A percentile compares a stretch with the other conserved stretches of the same genome.
Conservation (phyloP, 2,329 filamentous ascomycete genomes). For the Neospermospora avenae region DNA sequence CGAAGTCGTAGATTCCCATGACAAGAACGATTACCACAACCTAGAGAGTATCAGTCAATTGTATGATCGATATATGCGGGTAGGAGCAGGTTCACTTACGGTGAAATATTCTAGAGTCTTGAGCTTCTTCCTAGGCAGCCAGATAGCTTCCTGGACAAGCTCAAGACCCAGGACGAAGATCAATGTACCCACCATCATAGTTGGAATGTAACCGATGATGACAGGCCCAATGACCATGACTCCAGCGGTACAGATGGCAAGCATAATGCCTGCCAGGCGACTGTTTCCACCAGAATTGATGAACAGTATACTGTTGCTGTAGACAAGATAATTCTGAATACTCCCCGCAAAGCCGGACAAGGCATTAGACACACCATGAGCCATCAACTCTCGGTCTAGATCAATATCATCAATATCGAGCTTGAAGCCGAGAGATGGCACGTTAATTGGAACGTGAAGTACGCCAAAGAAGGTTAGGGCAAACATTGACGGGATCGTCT, state of each 20-base stretch:
- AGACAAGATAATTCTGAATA: constrained; percentile 95
- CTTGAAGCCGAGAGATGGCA: constrained; percentile 86
- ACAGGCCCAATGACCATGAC: constrained; percentile 83
- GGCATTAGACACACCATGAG: constrained; percentile 91
- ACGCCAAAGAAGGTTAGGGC: constrained; percentile 97
- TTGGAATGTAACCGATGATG: constrained; percentile 89
- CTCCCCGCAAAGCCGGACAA: constrained; percentile 83
- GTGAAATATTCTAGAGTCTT: constrained; percentile 87
- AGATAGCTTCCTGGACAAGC: constrained; percentile 81
- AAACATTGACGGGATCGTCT: constrained; percentile 90
- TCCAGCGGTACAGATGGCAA: constrained; percentile 75
- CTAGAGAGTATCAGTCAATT: constrained; percentile 38
- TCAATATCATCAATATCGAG: constrained; percentile 90
- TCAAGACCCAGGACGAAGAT: constrained; percentile 96
- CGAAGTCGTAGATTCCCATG: constrained; percentile 97
- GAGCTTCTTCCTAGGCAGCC: constrained; percentile 83
- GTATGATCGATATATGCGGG: neutral
- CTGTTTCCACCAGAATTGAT: constrained; percentile 88
- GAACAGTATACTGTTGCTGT: constrained; percentile 96
- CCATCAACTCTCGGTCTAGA: constrained; percentile 84
- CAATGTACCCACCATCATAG: constrained; percentile 93
- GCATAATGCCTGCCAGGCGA: constrained; percentile 78
- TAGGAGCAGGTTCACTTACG: constrained; percentile 44
- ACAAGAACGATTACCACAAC: constrained; percentile 85
- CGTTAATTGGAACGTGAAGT: constrained; percentile 95